A percentile compares a stretch with the other conserved stretches of the same genome.
Conservation (phyloP, 1,139 yeast species). For the Hanseniaspora sp. region DNA sequence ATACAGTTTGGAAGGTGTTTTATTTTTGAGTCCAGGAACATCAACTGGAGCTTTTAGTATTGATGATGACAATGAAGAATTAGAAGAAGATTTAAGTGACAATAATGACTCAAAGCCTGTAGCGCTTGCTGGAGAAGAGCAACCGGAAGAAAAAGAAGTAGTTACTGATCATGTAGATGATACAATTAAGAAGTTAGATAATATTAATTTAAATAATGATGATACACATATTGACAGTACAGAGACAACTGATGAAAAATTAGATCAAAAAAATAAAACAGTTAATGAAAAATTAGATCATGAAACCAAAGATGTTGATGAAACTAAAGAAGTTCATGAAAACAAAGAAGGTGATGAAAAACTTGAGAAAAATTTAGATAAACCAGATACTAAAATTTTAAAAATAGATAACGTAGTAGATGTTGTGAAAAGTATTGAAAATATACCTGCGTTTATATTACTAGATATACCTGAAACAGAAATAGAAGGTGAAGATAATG, state of each 20-base stretch:
- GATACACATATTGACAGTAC: no score
- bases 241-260: no score
- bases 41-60: conserved; percentile 81
- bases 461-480: conserved; percentile 68
- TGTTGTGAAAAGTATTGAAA: conserved; percentile 31
- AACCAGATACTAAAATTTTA: no score
- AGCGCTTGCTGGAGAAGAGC: no score
- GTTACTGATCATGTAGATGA: conserved; percentile 11
- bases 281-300: no score
- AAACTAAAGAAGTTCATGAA: no score
- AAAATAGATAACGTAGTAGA: not conserved
- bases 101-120: not conserved
- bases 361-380: conserved; percentile 14
- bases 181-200: no score
- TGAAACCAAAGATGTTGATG: no score
- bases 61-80: conserved; percentile 26
- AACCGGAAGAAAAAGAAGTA: conserved; percentile 8
- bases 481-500: conserved; percentile 4
- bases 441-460: conserved; percentile 80
- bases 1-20: conserved; percentile 80
- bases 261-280: no score
- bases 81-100: conserved; percentile 11
- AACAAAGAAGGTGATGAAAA: no score
- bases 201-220: no score
- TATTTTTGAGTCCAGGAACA: conserved; percentile 89